phyloP scores from a whole-genome alignment of 148 eudicot species.

The Polygonum aviculare region DNA sequence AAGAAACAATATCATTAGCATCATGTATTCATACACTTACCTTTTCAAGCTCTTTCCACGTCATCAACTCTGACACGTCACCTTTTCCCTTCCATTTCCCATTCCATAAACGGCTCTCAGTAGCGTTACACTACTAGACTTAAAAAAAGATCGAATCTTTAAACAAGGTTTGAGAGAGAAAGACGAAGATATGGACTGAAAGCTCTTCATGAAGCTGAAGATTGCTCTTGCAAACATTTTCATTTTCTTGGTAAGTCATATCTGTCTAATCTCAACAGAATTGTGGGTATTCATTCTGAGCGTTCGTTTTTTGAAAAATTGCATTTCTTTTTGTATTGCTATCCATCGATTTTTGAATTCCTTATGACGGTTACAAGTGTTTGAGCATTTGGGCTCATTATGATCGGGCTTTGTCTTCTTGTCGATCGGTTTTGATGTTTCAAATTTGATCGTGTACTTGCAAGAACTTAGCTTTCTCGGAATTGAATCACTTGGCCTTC shows the following conservation, averaged over 20 bases:
- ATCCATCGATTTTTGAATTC: background rate
- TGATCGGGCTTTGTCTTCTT: background rate
- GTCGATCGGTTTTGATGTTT: background rate
- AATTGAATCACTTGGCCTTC: background rate
- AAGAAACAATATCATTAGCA: conserved; percentile 8
- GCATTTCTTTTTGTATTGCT: background rate
- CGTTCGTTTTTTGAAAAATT: background rate
- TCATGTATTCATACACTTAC: background rate
- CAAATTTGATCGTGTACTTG: background rate
- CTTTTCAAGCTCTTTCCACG: background rate
- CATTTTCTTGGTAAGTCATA: background rate
- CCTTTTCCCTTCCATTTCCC: background rate
- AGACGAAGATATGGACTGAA: conserved; percentile 25
- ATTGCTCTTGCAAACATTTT: conserved; percentile 14
- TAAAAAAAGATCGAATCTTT: background rate
- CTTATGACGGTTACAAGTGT: conserved; percentile 1
- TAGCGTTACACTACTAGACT: background rate
- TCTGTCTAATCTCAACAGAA: background rate
- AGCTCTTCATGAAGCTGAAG: conserved; percentile 13
- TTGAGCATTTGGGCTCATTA: background rate
- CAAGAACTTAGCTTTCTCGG: background rate
- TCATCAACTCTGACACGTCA: conserved; percentile 5
- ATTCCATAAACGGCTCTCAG: background rate
- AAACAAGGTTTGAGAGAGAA: background rate
- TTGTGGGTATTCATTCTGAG: background rate